Conservation (phyloP, 305 asterid species). For the Striga hermonthica region DNA sequence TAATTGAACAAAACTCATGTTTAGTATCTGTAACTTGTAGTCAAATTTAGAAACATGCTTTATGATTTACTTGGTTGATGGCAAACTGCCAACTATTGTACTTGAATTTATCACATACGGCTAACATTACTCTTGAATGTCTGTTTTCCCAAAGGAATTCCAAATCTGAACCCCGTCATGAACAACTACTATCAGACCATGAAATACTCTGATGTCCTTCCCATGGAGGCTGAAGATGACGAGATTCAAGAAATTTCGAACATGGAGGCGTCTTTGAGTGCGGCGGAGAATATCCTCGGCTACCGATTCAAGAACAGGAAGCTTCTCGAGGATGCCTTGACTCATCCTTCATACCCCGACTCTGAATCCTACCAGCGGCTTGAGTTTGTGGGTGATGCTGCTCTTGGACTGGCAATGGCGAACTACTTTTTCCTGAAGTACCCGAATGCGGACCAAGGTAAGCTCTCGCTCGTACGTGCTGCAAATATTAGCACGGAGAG, state of each 20-base stretch:
- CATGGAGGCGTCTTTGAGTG: not conserved
- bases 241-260: not conserved
- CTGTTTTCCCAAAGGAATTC: constrained; percentile 44
- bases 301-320: constrained; percentile 47
- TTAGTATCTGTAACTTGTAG: no score
- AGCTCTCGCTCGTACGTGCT: constrained; percentile 59
- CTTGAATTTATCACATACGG: not conserved
- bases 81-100: not conserved
- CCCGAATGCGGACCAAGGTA: constrained; percentile 51
- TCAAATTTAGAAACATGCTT: constrained; percentile 6
- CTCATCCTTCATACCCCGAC: constrained; percentile 61
- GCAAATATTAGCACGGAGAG: constrained; percentile 72
- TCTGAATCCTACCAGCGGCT: constrained; percentile 64
- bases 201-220: no score
- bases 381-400: constrained; percentile 74
- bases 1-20: no score
- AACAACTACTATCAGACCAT: no score
- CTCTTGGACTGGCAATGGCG: constrained; percentile 51
- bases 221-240: no score
- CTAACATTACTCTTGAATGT: not conserved
- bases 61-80: constrained; percentile 4
- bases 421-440: constrained; percentile 42
- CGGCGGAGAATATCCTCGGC: not conserved
- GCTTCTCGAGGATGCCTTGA: constrained; percentile 67
- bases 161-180: constrained; percentile 14